Percentiles rank a stretch among this genome's conserved stretches.
phyloP scores from a whole-genome alignment of 2,329 filamentous ascomycete genomes.

The Dactylellina cionopaga region DNA sequence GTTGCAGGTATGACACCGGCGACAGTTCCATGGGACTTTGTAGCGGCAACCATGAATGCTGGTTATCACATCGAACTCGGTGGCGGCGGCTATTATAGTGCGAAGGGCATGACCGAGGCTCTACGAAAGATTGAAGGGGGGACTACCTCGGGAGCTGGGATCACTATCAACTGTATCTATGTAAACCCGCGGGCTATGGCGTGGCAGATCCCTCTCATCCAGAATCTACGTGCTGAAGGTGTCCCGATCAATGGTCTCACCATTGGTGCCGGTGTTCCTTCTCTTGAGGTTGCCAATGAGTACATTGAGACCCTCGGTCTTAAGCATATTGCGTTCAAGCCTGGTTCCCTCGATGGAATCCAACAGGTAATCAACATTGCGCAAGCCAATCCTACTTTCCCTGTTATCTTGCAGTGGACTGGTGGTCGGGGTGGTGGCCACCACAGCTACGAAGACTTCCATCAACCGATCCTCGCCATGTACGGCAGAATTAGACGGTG shows the following conservation, averaged over 20 bases:
- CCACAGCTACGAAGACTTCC: constrained; percentile 95
- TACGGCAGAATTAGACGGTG: constrained; percentile 86
- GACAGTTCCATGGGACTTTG: constrained; percentile 90
- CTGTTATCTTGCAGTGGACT: constrained; percentile 94
- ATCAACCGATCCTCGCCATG: constrained; percentile 89
- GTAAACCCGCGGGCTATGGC: constrained; percentile 88
- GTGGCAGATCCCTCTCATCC: constrained; percentile 90
- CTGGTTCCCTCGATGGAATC: constrained; percentile 86
- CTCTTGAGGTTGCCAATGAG: constrained; percentile 89
- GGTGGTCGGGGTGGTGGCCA: constrained; percentile 92
- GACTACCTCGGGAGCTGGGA: constrained; percentile 85
- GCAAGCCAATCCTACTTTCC: constrained; percentile 91
- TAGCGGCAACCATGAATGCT: constrained; percentile 90
- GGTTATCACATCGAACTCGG: constrained; percentile 94
- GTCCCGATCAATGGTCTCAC: constrained; percentile 91
- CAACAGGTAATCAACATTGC: constrained; percentile 91
- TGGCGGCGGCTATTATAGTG: constrained; percentile 85
- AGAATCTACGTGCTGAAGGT: constrained; percentile 81
- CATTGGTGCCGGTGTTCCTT: constrained; percentile 92
- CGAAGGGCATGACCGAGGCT: constrained; percentile 82
- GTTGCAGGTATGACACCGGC: constrained; percentile 94
- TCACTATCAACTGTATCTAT: constrained; percentile 90
- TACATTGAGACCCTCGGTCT: constrained; percentile 93
- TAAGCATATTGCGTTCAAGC: constrained; percentile 95
- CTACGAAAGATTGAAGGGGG: constrained; percentile 84